Percentiles rank a stretch among this genome's conserved stretches.
Evolutionary conservation across 2,329 filamentous ascomycete genomes (phyloP).

Genomic region (Neobulgaria alba): DNA sequence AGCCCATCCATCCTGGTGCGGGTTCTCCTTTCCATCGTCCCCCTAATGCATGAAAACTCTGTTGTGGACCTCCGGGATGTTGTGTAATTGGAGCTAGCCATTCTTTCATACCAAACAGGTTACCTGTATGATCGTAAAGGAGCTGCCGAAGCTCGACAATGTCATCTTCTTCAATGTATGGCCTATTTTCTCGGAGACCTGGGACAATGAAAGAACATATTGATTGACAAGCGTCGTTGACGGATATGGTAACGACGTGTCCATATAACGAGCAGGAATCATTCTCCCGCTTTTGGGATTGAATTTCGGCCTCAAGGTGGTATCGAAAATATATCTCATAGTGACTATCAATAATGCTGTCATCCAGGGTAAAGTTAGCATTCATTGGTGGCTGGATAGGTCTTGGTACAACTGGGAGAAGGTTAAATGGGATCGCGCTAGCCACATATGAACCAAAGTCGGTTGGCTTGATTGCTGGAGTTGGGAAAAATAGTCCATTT

Average conservation of each 20-base stretch:
- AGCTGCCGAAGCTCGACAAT: constrained; percentile 14
- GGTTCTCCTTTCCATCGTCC: constrained; percentile 4
- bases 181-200: constrained; percentile 16
- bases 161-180: constrained; percentile 16
- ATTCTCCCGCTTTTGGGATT: constrained; percentile 10
- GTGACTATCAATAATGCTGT: background rate
- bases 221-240: background rate
- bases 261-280: constrained; percentile 11
- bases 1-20: constrained; percentile 11
- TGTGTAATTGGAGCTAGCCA: constrained; percentile 2
- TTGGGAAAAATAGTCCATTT: constrained; percentile 6
- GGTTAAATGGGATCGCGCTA: constrained; percentile 4
- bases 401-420: constrained; percentile 7
- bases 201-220: constrained; percentile 8
- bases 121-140: constrained; percentile 5
- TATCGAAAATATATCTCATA: constrained; percentile 6
- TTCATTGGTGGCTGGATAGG: constrained; percentile 1
- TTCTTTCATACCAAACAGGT: constrained; percentile 6
- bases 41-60: background rate
- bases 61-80: background rate
- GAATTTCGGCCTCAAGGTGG: constrained; percentile 9
- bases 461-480: constrained; percentile 4
- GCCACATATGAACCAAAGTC: constrained; percentile 6
- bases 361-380: background rate
- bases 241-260: constrained; percentile 1